phyloP scores from a whole-genome alignment of 306 rosid genomes.

The Senna siamea region DNA sequence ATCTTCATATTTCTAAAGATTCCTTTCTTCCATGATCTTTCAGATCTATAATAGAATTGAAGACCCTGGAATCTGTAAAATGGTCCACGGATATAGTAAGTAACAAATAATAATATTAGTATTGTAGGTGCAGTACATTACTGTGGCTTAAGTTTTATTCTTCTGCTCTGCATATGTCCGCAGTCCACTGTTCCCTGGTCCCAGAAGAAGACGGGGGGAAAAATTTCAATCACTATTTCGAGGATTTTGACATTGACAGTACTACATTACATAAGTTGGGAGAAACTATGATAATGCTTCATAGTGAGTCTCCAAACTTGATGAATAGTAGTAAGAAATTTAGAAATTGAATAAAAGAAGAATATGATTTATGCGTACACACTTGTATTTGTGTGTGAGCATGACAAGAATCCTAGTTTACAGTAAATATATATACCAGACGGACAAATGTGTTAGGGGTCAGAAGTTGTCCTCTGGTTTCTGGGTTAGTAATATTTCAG shows the following conservation, averaged over 20 bases:
- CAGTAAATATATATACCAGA: neutral
- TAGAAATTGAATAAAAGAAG: too few species aligned
- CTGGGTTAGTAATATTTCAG: too few species aligned
- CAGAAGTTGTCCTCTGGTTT: too few species aligned
- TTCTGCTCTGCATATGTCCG: too few species aligned
- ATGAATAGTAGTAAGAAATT: too few species aligned
- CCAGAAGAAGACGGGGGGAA: neutral
- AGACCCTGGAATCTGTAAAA: slow-evolving; percentile 54
- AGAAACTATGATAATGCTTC: neutral
- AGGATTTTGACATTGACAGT: neutral
- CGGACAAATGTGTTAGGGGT: neutral
- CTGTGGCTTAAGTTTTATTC: too few species aligned
- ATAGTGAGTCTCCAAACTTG: neutral
- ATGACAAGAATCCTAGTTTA: neutral
- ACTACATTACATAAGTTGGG: neutral
- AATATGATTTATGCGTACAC: neutral
- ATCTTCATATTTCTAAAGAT: neutral
- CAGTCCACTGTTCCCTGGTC: too few species aligned
- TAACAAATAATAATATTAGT: neutral
- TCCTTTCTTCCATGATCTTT: slow-evolving; percentile 41
- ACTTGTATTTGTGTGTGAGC: neutral
- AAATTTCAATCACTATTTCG: neutral
- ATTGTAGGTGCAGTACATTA: too few species aligned
- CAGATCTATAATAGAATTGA: slow-evolving; percentile 60
- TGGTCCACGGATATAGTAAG: slow-evolving; percentile 67